Evolutionary conservation across 495 filamentous ascomycete genomes (phyloP), one percentile per base, ranked within the genome.

Genomic region (Darksidea phi): DNA sequence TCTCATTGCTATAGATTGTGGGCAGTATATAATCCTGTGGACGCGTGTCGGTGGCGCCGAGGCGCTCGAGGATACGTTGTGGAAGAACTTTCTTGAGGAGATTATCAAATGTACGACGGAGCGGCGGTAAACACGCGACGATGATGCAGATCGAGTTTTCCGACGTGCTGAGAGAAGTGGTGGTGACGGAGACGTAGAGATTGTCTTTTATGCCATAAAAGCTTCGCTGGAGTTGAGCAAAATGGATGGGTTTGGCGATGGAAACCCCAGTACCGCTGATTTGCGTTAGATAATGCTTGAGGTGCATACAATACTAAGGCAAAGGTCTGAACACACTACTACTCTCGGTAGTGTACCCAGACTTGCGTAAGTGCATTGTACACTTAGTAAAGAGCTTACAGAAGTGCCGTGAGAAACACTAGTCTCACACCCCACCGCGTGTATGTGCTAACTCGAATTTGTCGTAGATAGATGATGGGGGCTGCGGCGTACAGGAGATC

Each of bases 141-240:
- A 49, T 49, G 24, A 49, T 49, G 47, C 23, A 15, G 21, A 49
- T 21, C 2, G 47, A 49, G 23, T 49, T 49, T 28, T 49, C 47
- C 20, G 23, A 17, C 20, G 32, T 28, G 24, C 47, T 49, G 23
- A 49, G 47, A 18, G 32, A 15, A 6, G 47, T 28, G 24, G 23
- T 49, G 47, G 47, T 49, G 1, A 28, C 12, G 23, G 47, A 25
- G 10, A 13, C 15, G 47, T 49, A 49, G 10, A 18, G 13, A 23
- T 15, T 15, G 24, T 49, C 26, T 18, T 1, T 1, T 6, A 12
- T 26, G 17, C 23, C 15, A 26, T 28, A 12, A 6, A 49, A 32
- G 47, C 17, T 32, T 32, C 10, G 3, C 10, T 32, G 47, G 18
- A 49, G 23, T 6, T 28, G 13, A 7, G 47, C 47, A 11, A 49